Evolutionary conservation across 1,284 basidiomycete species (phyloP).

Genomic region (Ceratobasidium sp.): DNA sequence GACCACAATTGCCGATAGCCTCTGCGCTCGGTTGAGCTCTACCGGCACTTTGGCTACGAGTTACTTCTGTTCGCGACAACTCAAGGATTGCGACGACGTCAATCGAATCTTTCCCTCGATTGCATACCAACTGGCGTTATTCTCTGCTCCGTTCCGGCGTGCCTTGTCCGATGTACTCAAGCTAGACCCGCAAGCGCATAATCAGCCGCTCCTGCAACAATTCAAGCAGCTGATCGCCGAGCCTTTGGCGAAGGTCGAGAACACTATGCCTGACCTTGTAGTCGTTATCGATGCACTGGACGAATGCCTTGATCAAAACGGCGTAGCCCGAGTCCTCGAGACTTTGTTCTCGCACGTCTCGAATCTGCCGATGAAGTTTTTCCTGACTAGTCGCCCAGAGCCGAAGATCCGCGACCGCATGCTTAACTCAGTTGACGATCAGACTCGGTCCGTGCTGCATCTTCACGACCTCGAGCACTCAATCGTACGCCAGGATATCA

Average conservation of each 20-base stretch:
- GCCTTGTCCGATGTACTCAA: neutral
- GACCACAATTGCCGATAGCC: neutral
- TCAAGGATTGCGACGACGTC: neutral
- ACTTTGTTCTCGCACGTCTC: too few relatives aligned
- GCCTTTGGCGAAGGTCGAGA: too few relatives aligned
- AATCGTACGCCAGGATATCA: too few relatives aligned
- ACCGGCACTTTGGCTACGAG: neutral
- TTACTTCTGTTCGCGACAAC: slow-evolving; percentile 9
- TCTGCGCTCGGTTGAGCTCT: neutral
- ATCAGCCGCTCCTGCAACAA: too few relatives aligned
- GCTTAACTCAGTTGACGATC: too few relatives aligned
- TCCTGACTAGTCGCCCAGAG: too few relatives aligned
- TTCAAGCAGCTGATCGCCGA: too few relatives aligned
- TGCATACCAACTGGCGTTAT: slow-evolving; percentile 12
- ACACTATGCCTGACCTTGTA: neutral
- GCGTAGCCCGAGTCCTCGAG: too few relatives aligned
- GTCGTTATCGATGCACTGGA: neutral
- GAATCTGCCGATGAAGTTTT: too few relatives aligned
- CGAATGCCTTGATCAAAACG: neutral
- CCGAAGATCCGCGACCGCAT: too few relatives aligned
- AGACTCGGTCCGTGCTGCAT: too few relatives aligned
- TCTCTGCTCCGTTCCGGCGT: neutral
- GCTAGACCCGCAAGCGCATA: neutral
- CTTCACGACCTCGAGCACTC: too few relatives aligned
- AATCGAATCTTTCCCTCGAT: neutral